Percentiles rank a stretch among this genome's conserved stretches.
Evolutionary conservation across 1,284 basidiomycete species (phyloP).

Genomic region (Cutaneotrichosporon sp.): DNA sequence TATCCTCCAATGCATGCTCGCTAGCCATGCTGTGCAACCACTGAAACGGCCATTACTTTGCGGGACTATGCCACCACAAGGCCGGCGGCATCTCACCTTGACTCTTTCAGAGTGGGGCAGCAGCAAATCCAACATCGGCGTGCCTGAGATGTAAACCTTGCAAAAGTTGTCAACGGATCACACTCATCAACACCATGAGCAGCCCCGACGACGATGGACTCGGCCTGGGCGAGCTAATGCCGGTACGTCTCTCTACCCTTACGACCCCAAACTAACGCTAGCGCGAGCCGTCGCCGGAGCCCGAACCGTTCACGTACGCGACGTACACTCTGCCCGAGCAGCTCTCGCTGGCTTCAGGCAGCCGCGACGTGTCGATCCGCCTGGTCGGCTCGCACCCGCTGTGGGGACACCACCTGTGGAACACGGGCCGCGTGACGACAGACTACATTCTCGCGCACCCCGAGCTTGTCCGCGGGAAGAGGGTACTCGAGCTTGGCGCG

Average conservation of each 20-base stretch:
- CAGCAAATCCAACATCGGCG: not conserved
- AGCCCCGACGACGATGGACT: constrained; percentile 38
- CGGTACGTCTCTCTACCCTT: constrained; percentile 29
- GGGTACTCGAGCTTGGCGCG: constrained; percentile 84
- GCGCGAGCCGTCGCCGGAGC: constrained; percentile 34
- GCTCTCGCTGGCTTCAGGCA: constrained; percentile 13
- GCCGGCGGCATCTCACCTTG: too few species aligned
- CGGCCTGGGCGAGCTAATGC: constrained; percentile 45
- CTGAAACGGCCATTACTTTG: too few species aligned
- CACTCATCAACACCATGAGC: constrained; percentile 3
- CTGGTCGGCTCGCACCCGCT: constrained; percentile 83
- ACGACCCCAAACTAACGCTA: constrained; percentile 14
- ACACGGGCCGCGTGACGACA: constrained; percentile 70
- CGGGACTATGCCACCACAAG: too few species aligned
- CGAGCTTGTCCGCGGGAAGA: constrained; percentile 43
- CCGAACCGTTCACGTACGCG: constrained; percentile 35
- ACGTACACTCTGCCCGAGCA: constrained; percentile 34
- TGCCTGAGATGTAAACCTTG: not conserved
- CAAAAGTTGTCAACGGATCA: not conserved
- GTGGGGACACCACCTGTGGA: constrained; percentile 92
- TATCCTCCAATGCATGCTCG: too few species aligned
- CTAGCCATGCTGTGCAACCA: too few species aligned
- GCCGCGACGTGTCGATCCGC: constrained; percentile 56
- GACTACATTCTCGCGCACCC: constrained; percentile 59
- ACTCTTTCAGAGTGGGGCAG: too few species aligned